phyloP scores from a whole-genome alignment of 495 filamentous ascomycete genomes.

The Xylaria sp. region DNA sequence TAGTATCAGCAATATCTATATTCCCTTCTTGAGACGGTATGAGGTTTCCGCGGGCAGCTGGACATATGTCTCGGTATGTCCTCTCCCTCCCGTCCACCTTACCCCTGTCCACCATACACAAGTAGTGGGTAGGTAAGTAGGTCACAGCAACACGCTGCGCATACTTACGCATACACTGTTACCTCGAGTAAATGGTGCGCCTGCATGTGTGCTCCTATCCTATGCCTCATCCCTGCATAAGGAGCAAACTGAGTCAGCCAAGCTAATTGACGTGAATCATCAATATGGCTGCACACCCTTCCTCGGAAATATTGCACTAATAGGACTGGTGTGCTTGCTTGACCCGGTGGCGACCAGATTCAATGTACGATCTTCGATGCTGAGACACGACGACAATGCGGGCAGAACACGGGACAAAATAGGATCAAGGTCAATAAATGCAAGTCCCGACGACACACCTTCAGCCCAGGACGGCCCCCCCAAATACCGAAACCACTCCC shows the following conservation, averaged over 20 bases:
- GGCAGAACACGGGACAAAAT: not conserved
- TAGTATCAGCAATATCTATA: not conserved
- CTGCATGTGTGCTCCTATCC: too few species aligned
- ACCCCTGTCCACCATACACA: not conserved
- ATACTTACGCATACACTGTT: not conserved
- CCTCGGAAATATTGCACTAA: not conserved
- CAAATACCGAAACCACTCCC: slow-evolving; percentile 18
- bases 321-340: not conserved
- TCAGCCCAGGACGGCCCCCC: not conserved
- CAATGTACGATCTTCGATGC: not conserved
- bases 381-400: slow-evolving; percentile 1
- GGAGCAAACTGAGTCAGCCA: slow-evolving; percentile 13
- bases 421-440: too few species aligned
- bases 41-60: not conserved
- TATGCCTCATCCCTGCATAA: not conserved
- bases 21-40: not conserved
- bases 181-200: not conserved
- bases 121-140: not conserved
- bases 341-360: not conserved
- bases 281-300: slow-evolving; percentile 3
- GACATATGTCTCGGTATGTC: not conserved
- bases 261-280: slow-evolving; percentile 12
- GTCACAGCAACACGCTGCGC: not conserved
- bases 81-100: slow-evolving; percentile 3
- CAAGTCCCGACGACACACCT: slow-evolving; percentile 7